Evolutionary conservation across 352 stramenopile genomes (phyloP).

Genomic region (Pythium aristosporum): DNA sequence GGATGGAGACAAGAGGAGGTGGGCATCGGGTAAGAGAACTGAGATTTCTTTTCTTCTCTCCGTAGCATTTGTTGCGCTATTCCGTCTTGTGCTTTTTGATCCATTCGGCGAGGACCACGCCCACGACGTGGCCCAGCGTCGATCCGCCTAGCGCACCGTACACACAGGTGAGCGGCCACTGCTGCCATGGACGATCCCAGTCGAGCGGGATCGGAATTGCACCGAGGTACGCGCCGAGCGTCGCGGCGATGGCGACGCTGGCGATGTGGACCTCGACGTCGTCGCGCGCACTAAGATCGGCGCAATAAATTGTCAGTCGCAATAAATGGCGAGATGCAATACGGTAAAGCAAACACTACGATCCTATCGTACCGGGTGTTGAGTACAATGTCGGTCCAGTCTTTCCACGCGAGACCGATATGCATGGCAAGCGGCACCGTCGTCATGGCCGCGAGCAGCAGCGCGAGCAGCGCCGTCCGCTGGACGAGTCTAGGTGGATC

Average conservation of each 20-base stretch:
- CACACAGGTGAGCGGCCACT: constrained; percentile 86
- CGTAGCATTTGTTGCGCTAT: constrained; percentile 5
- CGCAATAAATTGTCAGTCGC: neutral
- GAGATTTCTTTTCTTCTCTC: constrained; percentile 1
- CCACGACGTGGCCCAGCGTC: constrained; percentile 34
- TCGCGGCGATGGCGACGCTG: constrained; percentile 52
- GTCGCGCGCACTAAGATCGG: constrained; percentile 33
- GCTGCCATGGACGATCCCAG: constrained; percentile 89
- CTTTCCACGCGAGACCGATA: constrained; percentile 30
- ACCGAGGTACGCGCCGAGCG: constrained; percentile 68
- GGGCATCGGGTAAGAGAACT: neutral
- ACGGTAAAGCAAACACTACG: too few species aligned
- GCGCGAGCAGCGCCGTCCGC: constrained; percentile 64
- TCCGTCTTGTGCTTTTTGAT: constrained; percentile 24
- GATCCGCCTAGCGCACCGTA: constrained; percentile 64
- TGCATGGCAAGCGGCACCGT: constrained; percentile 48
- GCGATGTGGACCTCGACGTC: constrained; percentile 48
- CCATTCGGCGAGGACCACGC: constrained; percentile 17
- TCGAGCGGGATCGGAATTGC: constrained; percentile 81
- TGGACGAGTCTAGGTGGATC: constrained; percentile 40
- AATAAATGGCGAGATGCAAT: too few species aligned
- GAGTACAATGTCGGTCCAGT: constrained; percentile 58
- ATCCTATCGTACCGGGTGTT: constrained; percentile 44
- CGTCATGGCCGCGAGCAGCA: constrained; percentile 50
- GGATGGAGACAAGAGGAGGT: neutral